Conservation (phyloP, 148 eudicot genomes). For the Rheum nobile region DNA sequence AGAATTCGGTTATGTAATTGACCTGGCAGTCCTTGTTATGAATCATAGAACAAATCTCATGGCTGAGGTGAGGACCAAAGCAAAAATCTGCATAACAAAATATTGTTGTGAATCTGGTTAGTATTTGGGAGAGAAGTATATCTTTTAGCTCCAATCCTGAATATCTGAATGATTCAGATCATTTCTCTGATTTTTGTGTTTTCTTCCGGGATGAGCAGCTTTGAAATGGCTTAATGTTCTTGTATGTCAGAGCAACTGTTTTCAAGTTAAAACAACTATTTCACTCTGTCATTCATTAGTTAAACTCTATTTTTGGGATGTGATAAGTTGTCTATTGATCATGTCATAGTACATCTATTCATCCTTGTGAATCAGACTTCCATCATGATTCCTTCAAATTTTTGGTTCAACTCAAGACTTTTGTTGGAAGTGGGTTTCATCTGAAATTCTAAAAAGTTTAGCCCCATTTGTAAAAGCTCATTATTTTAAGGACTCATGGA, state of each 20-base stretch:
- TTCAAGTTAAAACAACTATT: too few species aligned
- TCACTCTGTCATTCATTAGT: too few species aligned
- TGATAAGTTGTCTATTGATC: too few species aligned
- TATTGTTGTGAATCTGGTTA: not conserved
- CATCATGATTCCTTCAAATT: not conserved
- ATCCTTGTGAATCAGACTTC: too few species aligned
- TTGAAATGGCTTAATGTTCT: not conserved
- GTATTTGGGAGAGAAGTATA: not conserved
- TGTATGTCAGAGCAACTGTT: not conserved
- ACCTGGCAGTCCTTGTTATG: not conserved
- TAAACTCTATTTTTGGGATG: too few species aligned
- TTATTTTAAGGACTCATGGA: too few species aligned
- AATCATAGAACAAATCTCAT: not conserved
- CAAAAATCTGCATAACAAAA: not conserved
- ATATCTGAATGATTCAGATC: not conserved
- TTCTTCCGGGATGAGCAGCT: not conserved
- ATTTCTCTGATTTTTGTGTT: not conserved
- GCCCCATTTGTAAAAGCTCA: not conserved
- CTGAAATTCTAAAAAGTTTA: not conserved
- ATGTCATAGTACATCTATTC: too few species aligned
- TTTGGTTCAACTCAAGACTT: not conserved
- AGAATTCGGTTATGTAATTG: not conserved
- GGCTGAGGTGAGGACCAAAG: not conserved
- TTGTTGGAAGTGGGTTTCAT: not conserved
- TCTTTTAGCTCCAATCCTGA: not conserved